These are phyloP conservation scores for Allium fistulosum DNA, from an alignment of 106 monocot genomes.

Conservation along the genomic window DNA sequence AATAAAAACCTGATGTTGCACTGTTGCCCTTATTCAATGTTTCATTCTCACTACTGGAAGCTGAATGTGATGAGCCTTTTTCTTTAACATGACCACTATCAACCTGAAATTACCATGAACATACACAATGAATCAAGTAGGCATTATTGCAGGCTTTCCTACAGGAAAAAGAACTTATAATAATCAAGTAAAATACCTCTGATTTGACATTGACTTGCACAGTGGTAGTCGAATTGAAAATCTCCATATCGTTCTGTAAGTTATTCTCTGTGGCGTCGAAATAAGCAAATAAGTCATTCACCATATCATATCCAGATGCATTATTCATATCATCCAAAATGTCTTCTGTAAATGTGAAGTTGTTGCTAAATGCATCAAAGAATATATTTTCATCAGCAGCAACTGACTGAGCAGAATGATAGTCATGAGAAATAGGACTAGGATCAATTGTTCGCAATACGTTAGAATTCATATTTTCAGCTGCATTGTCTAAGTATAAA, in stretches of 20 bases:
- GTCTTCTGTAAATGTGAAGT: constrained; percentile 7
- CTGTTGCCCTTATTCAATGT: background rate
- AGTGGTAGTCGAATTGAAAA: constrained; percentile 7
- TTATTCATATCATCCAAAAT: constrained; percentile 2
- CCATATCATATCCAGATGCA: constrained; percentile 15
- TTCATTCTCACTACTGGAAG: no score
- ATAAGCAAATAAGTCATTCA: constrained; percentile 34
- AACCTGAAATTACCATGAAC: constrained; percentile 19
- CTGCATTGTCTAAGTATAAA: constrained; percentile 12
- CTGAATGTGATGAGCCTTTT: constrained; percentile 15
- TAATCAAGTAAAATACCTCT: constrained; percentile 10
- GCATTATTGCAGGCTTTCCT: background rate
- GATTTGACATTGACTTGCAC: background rate
- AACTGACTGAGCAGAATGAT: constrained; percentile 3
- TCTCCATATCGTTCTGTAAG: constrained; percentile 18
- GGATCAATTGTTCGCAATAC: constrained; percentile 1
- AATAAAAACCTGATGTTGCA: constrained; percentile 31
- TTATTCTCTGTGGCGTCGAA: constrained; percentile 49
- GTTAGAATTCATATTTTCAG: constrained; percentile 10
- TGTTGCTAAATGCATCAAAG: constrained; percentile 17
- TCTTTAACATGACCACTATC: constrained; percentile 1
- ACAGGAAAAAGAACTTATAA: background rate
- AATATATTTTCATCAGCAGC: constrained; percentile 16
- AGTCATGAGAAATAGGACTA: constrained; percentile 10
- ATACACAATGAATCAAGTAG: background rate